A percentile compares a stretch with the other conserved stretches of the same genome.
Evolutionary conservation across 176 grass and related monocot species (phyloP).

Genomic region (Carex pumila): DNA sequence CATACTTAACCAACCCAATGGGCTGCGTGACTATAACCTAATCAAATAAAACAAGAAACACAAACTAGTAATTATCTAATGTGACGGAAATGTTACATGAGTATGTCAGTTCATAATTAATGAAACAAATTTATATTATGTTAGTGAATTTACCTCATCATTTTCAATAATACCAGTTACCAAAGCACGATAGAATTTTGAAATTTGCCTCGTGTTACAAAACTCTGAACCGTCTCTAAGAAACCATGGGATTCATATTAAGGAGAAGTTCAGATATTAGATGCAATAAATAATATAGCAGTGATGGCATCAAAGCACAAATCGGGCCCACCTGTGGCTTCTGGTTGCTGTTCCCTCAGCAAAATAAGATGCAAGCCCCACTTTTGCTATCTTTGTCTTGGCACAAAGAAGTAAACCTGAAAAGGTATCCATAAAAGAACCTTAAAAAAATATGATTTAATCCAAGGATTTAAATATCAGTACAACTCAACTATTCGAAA

Average conservation of each 20-base stretch:
- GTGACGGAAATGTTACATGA: neutral
- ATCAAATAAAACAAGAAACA: conserved; percentile 10
- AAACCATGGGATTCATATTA: conserved; percentile 15
- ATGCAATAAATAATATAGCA: neutral
- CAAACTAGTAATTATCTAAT: conserved; percentile 1
- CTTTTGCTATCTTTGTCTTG: conserved; percentile 87
- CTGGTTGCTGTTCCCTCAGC: conserved; percentile 43
- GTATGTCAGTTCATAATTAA: neutral
- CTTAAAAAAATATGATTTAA: conserved; percentile 7
- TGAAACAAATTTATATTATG: neutral
- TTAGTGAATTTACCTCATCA: conserved; percentile 50
- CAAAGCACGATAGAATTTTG: conserved; percentile 86
- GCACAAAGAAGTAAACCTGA: conserved; percentile 86
- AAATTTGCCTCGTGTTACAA: conserved; percentile 49
- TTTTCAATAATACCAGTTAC: conserved; percentile 59
- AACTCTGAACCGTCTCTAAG: conserved; percentile 47
- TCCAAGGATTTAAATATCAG: neutral
- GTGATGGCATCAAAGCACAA: neutral
- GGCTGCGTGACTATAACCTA: conserved; percentile 75
- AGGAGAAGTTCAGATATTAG: neutral
- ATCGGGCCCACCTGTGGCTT: conserved; percentile 37
- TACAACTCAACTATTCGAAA: neutral
- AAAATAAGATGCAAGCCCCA: conserved; percentile 76
- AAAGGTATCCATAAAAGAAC: conserved; percentile 8
- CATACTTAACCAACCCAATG: conserved; percentile 74